These are phyloP conservation scores for Venturia oleaginea DNA, from an alignment of 2,329 filamentous ascomycete genomes.

Conservation along the genomic window DNA sequence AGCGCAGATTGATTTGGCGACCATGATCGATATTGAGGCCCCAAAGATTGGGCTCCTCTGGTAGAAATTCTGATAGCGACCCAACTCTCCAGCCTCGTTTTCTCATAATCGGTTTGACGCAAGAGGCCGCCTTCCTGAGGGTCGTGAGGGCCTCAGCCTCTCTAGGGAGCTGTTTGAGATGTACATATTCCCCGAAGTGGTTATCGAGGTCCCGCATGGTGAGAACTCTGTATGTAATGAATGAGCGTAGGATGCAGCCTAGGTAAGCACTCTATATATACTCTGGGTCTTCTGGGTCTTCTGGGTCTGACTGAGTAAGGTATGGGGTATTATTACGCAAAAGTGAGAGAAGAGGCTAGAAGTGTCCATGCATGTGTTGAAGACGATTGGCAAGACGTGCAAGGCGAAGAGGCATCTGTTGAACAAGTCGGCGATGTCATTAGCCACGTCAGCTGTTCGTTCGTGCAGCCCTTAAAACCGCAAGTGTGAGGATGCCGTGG, in stretches of 20 bases:
- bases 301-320: neutral
- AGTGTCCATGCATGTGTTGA: neutral
- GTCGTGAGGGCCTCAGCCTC: constrained; percentile 43
- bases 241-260: neutral
- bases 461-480: neutral
- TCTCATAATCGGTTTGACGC: constrained; percentile 93
- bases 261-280: neutral
- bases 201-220: constrained; percentile 32
- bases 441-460: constrained; percentile 2
- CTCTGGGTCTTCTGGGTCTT: neutral
- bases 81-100: constrained; percentile 72
- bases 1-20: constrained; percentile 69
- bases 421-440: neutral
- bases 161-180: constrained; percentile 36
- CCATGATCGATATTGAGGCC: constrained; percentile 73
- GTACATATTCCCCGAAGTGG: constrained; percentile 42
- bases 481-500: too few species aligned
- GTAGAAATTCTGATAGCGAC: constrained; percentile 77
- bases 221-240: neutral
- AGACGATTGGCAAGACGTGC: neutral
- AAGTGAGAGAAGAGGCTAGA: neutral
- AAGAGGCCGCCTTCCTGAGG: constrained; percentile 71
- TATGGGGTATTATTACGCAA: neutral
- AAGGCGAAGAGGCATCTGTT: neutral
- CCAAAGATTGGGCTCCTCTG: constrained; percentile 61